Evolutionary conservation across 306 rosid species (phyloP), one percentile per base, ranked within the genome.

Genomic region (Sicyos edulis): DNA sequence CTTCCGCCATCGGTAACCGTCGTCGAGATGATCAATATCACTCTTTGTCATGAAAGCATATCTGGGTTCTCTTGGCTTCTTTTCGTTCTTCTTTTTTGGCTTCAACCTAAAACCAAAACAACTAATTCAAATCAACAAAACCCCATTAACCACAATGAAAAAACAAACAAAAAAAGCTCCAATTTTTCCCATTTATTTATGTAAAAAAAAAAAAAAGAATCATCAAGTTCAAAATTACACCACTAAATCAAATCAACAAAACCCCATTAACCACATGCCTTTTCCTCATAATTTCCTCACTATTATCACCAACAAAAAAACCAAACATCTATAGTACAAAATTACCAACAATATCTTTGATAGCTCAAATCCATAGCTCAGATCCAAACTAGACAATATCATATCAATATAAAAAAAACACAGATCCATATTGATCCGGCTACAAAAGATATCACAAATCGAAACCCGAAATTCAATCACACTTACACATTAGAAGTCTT

Each of bases 1-100:
- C 82, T 93, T 93, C 10, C 99, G 85, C 99, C 99, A 93, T 42
- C 97, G 74, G 56, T 85, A 93, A 7, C 97, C 96, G 61, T 93
- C 99, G 72, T 93, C 97, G 8, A 91, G 72, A 7, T 91, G 88
- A 87, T 91, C 97, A 22, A 91, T 90, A 63, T 91, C 97, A 32
- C 91, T 91, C 85, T 86, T 86, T 10, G 97, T 93, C 89, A 81
- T 82, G 88, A 93, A 93, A 52, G 96, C 93, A 80, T 86, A 83
- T 82, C 87, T 87, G 21, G 96, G 85, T 14, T 85, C 92, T 70
- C 85, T 81, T 82, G 80, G 82, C 87, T 79, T 87, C 79, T 86
- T 90, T 16, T 81, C 88, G 49, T 85, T 86, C 86, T 88, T 93
- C n/a, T n/a, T n/a, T 92, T 87, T 93, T 20, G 85, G 82, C 52